Evolutionary conservation across 2,329 filamentous ascomycete genomes (phyloP), one percentile per base, ranked within the genome.

Genomic region (Ilyonectria destructans): DNA sequence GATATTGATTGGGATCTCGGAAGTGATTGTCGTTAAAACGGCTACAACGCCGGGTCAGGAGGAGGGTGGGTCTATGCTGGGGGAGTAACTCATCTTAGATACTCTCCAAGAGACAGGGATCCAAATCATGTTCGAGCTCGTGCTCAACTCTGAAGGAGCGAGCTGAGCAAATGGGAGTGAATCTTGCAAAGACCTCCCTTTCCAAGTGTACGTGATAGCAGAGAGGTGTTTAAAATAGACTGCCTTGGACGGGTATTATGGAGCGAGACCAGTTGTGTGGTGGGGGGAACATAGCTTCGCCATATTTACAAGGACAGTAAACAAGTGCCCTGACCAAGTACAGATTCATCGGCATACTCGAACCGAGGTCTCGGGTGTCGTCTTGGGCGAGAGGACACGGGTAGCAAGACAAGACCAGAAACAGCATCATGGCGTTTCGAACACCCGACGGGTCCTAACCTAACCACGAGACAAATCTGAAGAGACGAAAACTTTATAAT

Each of bases 41-140:
- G 61, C 62, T 60, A 62, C 46, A 4, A 61, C 37, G 37, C 43
- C 63, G 63, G 48, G 70, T 57, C 61, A 59, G 62, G 26, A 65
- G 61, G 37, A 31, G 54, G 43, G 33, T 26, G 55, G 8, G 56
- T 33, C 10, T 45, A 19, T 29, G 40, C 31, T 12, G 13, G 21
- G 23, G 31, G 17, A 49, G 40, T 17, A 15, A 13, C 26, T 15
- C 26, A 6, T 48, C n/a, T 6, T 31, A 26, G 17, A 33, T 43
- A 17, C n/a, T 55, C 17, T 19, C 8, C 37, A 7, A 21, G 8
- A 29, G 33, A 60, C 17, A 40, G 15, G 33, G 7, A 9, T 29
- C 13, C 21, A 12, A n/a, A 2, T 60, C 15, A 12, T 17, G n/a
- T 15, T 45, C 33, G 8, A 17, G 21, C 23, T 19, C 23, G 52